Evolutionary conservation across 352 stramenopile genomes (phyloP).

Genomic region (Phytopythium sindhum): DNA sequence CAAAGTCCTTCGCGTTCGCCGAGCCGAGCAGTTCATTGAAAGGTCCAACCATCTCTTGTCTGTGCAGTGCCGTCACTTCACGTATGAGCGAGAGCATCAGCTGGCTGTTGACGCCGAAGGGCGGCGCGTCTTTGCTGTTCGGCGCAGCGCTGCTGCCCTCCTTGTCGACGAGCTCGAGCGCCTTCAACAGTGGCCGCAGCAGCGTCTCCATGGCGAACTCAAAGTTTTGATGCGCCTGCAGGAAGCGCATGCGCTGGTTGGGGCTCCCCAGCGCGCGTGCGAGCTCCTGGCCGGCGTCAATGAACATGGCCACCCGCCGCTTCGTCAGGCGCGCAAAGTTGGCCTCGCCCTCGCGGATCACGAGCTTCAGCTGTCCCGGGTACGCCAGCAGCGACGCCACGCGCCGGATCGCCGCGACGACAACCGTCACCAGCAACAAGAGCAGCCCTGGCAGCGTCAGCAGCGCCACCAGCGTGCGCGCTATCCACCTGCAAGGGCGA

Average conservation of each 20-base stretch:
- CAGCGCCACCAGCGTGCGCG: constrained; percentile 41
- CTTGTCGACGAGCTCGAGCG: constrained; percentile 52
- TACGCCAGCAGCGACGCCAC: constrained; percentile 63
- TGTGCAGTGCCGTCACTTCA: constrained; percentile 36
- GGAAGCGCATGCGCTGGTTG: constrained; percentile 37
- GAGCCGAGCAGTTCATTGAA: constrained; percentile 38
- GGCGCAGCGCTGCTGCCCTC: constrained; percentile 9
- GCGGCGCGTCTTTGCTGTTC: constrained; percentile 1
- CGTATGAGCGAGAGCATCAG: constrained; percentile 39
- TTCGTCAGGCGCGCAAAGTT: constrained; percentile 74
- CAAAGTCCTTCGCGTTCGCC: constrained; percentile 47
- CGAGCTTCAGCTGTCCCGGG: constrained; percentile 68
- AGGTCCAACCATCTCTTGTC: constrained; percentile 22
- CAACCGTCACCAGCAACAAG: constrained; percentile 30
- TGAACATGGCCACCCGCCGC: constrained; percentile 63
- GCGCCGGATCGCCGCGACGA: constrained; percentile 37
- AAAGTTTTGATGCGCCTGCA: constrained; percentile 68
- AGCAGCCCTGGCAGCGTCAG: constrained; percentile 55
- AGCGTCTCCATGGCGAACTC: constrained; percentile 64
- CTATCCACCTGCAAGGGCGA: constrained; percentile 22
- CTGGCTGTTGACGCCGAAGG: constrained; percentile 40
- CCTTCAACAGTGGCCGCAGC: constrained; percentile 50
- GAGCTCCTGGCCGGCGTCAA: constrained; percentile 58
- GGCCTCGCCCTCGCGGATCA: constrained; percentile 76
- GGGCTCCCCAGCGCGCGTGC: constrained; percentile 25